phyloP scores from a whole-genome alignment of 306 rosid genomes.

The Quercus mongolica region DNA sequence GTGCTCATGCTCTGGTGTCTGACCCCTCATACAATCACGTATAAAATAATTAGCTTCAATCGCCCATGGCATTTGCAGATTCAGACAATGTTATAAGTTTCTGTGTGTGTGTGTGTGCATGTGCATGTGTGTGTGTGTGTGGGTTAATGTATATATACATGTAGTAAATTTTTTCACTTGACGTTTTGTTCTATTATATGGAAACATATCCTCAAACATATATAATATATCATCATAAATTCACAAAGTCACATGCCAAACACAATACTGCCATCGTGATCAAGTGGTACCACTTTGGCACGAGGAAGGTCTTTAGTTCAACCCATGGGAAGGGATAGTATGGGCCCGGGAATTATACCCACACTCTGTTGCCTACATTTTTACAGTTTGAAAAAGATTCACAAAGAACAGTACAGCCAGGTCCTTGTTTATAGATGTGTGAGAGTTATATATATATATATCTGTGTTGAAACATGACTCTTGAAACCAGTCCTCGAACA shows the following conservation, averaged over 20 bases:
- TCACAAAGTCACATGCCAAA: neutral
- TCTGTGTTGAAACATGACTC: neutral
- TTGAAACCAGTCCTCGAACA: neutral
- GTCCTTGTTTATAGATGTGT: neutral
- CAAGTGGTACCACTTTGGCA: neutral
- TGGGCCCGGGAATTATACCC: neutral
- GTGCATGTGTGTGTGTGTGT: no score
- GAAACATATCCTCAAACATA: neutral
- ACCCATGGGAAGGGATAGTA: neutral
- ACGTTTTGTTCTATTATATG: neutral
- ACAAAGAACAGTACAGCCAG: neutral
- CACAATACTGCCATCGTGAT: neutral
- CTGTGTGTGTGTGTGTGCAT: neutral
- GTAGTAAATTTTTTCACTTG: neutral
- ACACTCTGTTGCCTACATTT: neutral
- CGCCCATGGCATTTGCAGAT: neutral
- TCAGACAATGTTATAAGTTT: neutral
- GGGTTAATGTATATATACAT: neutral
- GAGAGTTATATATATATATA: neutral
- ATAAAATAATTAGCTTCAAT: neutral
- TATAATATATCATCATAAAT: neutral
- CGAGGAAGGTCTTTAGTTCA: neutral
- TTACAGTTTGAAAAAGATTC: neutral
- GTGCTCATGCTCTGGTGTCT: neutral
- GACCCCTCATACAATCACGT: neutral